Evolutionary conservation across 2,329 filamentous ascomycete genomes (phyloP).

Genomic region (Phaeophleospora eucalypticola): DNA sequence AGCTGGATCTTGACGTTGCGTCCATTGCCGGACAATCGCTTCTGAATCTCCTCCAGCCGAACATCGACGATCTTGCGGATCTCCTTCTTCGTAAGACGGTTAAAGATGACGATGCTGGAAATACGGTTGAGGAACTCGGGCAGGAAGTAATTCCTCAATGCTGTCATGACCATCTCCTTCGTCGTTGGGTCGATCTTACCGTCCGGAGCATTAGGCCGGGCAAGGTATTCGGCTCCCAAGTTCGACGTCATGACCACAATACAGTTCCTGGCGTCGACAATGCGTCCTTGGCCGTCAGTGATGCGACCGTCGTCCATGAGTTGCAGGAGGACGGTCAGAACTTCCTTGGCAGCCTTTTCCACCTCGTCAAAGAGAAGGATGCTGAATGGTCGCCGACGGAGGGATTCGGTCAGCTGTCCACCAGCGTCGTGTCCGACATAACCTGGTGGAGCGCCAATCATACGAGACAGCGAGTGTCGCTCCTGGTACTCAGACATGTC

Average conservation of each 20-base stretch:
- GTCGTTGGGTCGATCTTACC: slow-evolving; percentile 84
- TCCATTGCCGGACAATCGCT: slow-evolving; percentile 77
- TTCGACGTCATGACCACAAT: slow-evolving; percentile 99
- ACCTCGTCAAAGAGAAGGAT: slow-evolving; percentile 97
- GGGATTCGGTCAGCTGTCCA: slow-evolving; percentile 89
- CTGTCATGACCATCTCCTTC: slow-evolving; percentile 81
- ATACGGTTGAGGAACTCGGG: slow-evolving; percentile 99
- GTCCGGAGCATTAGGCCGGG: slow-evolving; percentile 70
- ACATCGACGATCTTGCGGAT: slow-evolving; percentile 96
- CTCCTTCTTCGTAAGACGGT: slow-evolving; percentile 82
- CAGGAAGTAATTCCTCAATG: slow-evolving; percentile 91
- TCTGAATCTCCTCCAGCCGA: slow-evolving; percentile 82
- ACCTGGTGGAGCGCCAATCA: slow-evolving; percentile 96
- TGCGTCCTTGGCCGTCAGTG: slow-evolving; percentile 92
- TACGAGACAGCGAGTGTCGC: slow-evolving; percentile 86
- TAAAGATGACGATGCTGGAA: slow-evolving; percentile 95
- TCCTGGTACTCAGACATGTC: slow-evolving; percentile 99
- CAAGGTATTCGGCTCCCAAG: slow-evolving; percentile 88
- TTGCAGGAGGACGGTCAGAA: slow-evolving; percentile 94
- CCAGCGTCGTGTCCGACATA: slow-evolving; percentile 96
- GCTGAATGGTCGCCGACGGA: slow-evolving; percentile 92
- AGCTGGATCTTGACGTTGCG: slow-evolving; percentile 83
- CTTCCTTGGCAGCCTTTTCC: slow-evolving; percentile 97
- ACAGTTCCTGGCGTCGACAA: slow-evolving; percentile 94
- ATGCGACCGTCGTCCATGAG: slow-evolving; percentile 99